These are phyloP conservation scores for Sporothrix protearum DNA, from an alignment of 2,329 filamentous ascomycete species.

Conservation along the genomic window DNA sequence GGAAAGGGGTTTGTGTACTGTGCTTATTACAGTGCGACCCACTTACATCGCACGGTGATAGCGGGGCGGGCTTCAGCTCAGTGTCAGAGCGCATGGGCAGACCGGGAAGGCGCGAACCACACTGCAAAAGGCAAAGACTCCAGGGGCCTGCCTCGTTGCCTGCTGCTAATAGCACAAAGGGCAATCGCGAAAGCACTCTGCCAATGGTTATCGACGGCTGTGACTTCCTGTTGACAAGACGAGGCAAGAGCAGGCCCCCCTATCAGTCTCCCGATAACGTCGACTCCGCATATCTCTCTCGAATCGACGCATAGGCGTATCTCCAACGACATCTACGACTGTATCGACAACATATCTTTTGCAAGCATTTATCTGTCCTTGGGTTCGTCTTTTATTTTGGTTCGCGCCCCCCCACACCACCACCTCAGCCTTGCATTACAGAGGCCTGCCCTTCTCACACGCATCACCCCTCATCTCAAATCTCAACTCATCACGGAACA, in stretches of 20 bases:
- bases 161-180: not conserved
- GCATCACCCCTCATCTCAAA: slow-evolving; percentile 6
- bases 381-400: not conserved
- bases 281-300: not conserved
- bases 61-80: not conserved
- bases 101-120: slow-evolving; percentile 12
- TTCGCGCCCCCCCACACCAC: no score
- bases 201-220: not conserved
- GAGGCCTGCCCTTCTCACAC: not conserved
- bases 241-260: no score
- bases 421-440: not conserved
- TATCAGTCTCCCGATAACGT: not conserved
- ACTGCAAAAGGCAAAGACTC: not conserved
- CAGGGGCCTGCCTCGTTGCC: not conserved
- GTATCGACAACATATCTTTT: not conserved
- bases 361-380: not conserved
- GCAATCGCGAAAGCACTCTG: not conserved
- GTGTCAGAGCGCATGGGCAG: not conserved
- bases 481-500: slow-evolving; percentile 8
- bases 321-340: not conserved
- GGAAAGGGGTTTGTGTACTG: not conserved
- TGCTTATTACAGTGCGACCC: not conserved
- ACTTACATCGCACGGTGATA: not conserved
- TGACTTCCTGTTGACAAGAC: not conserved
- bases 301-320: no score